Conservation (phyloP, 495 filamentous ascomycete species). For the Alectoria sarmentosa region DNA sequence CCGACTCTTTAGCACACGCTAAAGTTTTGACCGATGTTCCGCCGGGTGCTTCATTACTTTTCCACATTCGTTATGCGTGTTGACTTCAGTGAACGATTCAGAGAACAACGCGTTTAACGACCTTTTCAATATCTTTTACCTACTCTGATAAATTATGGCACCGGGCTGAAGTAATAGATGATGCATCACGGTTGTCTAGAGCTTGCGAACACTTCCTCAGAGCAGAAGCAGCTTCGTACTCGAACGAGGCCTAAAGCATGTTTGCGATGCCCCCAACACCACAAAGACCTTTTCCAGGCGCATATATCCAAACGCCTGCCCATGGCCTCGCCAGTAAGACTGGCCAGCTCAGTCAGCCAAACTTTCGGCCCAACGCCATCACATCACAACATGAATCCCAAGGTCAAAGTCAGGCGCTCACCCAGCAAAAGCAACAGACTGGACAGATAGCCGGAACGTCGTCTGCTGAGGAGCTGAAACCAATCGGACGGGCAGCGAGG, state of each 20-base stretch:
- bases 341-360: conserved; percentile 15
- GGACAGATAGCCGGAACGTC: conserved; percentile 10
- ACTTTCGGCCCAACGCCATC: conserved; percentile 10
- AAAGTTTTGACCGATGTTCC: neutral
- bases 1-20: too few relatives aligned
- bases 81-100: neutral
- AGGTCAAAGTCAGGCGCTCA: conserved; percentile 20
- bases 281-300: conserved; percentile 60
- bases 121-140: neutral
- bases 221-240: conserved; percentile 1
- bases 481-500: conserved; percentile 69
- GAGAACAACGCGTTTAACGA: neutral
- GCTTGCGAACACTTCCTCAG: neutral
- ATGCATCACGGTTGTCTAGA: conserved; percentile 1
- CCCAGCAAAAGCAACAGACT: conserved; percentile 17
- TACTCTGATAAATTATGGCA: neutral
- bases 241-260: conserved; percentile 33
- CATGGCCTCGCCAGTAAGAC: conserved; percentile 15
- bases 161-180: neutral
- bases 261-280: conserved; percentile 55
- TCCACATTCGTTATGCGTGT: neutral
- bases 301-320: conserved; percentile 67
- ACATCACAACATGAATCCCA: conserved; percentile 19
- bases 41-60: too few relatives aligned
- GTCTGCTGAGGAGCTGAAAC: conserved; percentile 19